phyloP scores from a whole-genome alignment of 768 basidiomycete species.

The Mycena pura region DNA sequence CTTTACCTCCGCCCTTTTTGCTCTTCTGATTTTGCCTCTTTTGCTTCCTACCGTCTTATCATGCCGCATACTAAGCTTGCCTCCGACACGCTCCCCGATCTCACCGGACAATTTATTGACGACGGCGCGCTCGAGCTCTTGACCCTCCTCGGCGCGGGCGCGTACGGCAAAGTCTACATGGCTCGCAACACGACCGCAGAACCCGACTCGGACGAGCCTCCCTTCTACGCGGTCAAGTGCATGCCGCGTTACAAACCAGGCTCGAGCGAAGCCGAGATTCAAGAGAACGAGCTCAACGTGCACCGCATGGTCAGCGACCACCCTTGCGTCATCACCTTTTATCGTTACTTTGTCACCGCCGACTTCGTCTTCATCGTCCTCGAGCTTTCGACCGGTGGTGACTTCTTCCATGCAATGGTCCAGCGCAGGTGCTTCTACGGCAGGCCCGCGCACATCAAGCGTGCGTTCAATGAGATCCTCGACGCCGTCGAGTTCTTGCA shows the following conservation, averaged over 20 bases:
- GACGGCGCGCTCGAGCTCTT: constrained; percentile 50
- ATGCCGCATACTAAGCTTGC: constrained; percentile 6
- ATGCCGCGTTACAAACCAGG: constrained; percentile 49
- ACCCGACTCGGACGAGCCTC: constrained; percentile 1
- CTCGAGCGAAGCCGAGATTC: constrained; percentile 47
- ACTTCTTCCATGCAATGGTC: constrained; percentile 58
- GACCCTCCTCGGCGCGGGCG: constrained; percentile 47
- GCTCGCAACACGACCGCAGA: constrained; percentile 21
- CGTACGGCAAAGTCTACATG: constrained; percentile 31
- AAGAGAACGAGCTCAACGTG: constrained; percentile 54
- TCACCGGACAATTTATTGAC: constrained; percentile 40
- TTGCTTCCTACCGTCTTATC: background rate
- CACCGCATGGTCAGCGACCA: constrained; percentile 37
- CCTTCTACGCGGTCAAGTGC: constrained; percentile 56
- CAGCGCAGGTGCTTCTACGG: constrained; percentile 42
- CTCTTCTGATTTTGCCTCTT: background rate
- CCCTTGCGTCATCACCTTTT: constrained; percentile 54
- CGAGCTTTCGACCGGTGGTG: constrained; percentile 44
- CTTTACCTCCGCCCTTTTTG: background rate
- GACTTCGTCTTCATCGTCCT: constrained; percentile 57
- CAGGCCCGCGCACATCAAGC: constrained; percentile 53
- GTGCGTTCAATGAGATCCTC: constrained; percentile 59
- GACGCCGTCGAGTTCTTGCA: constrained; percentile 65
- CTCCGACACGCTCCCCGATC: constrained; percentile 9
- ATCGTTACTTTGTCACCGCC: constrained; percentile 52